Evolutionary conservation across 73 alveolate genomes (phyloP).

Genomic region (Paramecium sexaurelia): DNA sequence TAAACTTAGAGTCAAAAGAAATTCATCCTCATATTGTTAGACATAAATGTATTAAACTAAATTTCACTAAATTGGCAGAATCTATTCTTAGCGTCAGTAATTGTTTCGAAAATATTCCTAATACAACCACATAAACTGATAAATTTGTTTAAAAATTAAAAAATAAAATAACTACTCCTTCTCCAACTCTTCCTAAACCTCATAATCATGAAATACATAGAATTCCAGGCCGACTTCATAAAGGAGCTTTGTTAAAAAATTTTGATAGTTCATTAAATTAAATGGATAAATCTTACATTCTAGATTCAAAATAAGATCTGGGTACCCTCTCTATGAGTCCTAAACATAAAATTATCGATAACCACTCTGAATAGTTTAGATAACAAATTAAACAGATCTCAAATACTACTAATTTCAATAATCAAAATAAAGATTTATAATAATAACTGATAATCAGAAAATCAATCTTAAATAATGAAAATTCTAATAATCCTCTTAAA

Average conservation of each 20-base stretch:
- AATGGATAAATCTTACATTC: slow-evolving; percentile 3
- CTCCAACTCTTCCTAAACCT: neutral
- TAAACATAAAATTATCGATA: neutral
- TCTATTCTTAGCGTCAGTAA: neutral
- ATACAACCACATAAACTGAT: neutral
- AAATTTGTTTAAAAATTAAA: slow-evolving; percentile 10
- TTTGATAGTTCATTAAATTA: neutral
- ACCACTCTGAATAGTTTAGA: neutral
- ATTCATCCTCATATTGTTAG: slow-evolving; percentile 1
- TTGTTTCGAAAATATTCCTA: slow-evolving; percentile 2
- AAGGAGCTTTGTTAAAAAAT: neutral
- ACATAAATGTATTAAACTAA: neutral
- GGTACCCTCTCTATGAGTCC: neutral
- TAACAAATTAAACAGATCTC: neutral
- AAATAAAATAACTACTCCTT: neutral
- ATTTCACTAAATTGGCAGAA: neutral
- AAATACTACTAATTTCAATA: neutral
- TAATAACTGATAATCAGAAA: neutral
- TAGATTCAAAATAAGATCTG: neutral
- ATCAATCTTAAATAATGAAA: neutral
- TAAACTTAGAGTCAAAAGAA: slow-evolving; percentile 30
- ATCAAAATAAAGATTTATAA: neutral
- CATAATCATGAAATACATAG: slow-evolving; percentile 14
- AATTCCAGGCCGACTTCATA: slow-evolving; percentile 19
- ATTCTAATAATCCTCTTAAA: neutral